phyloP scores from a whole-genome alignment of 1,139 yeast genomes.

The Hemisphaericaspora subhashii region DNA sequence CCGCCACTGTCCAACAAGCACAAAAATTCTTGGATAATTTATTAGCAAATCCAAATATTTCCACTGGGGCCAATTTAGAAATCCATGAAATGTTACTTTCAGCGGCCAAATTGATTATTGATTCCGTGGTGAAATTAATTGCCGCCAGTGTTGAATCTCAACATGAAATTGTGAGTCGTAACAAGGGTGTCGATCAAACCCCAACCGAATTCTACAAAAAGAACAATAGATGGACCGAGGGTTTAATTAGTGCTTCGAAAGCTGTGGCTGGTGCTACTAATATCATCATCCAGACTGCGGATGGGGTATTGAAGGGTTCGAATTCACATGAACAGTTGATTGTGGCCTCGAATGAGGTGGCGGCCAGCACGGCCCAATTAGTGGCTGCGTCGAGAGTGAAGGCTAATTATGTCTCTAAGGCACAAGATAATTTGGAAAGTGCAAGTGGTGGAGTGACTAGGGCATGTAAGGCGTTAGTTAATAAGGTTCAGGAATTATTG shows the following conservation, averaged over 20 bases:
- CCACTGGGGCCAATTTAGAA: conserved; percentile 63
- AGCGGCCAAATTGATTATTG: conserved; percentile 81
- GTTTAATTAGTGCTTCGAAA: conserved; percentile 86
- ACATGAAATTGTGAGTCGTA: conserved; percentile 74
- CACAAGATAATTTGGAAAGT: conserved; percentile 72
- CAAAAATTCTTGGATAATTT: conserved; percentile 58
- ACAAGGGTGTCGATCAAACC: conserved; percentile 59
- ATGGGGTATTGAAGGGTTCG: conserved; percentile 66
- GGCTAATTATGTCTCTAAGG: conserved; percentile 72
- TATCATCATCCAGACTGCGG: conserved; percentile 78
- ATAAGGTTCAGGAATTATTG: conserved; percentile 64
- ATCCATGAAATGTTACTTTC: conserved; percentile 76
- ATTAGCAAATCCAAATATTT: conserved; percentile 54
- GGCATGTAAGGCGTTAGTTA: conserved; percentile 74
- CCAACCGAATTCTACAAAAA: conserved; percentile 81
- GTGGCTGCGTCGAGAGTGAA: conserved; percentile 92
- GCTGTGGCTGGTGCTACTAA: conserved; percentile 87
- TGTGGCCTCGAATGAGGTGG: conserved; percentile 90
- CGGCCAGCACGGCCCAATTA: conserved; percentile 89
- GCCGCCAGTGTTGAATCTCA: conserved; percentile 81
- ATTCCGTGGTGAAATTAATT: conserved; percentile 73
- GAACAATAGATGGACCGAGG: conserved; percentile 93
- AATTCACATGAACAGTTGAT: conserved; percentile 81
- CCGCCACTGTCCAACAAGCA: conserved; percentile 67
- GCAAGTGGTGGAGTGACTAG: conserved; percentile 69